Base-by-base conservation (phyloP, 306 rosid genomes). In the Dalbergia oliveri region DNA sequence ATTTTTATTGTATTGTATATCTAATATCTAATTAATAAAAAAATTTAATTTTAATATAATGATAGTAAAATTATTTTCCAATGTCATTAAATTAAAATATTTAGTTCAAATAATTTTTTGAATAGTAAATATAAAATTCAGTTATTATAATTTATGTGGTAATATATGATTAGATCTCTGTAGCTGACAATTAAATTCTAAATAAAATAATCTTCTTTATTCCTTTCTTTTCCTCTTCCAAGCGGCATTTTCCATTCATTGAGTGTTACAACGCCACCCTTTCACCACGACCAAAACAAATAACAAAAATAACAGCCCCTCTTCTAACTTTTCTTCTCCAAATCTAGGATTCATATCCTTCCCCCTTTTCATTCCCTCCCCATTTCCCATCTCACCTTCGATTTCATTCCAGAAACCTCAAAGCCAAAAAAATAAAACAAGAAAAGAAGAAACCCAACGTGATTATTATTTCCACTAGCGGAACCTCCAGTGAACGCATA, bases 181-280 rank as follows among this genome's bases (percentile, higher is more conserved):
- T n/a, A n/a, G n/a, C n/a, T n/a, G n/a, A n/a, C n/a, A n/a, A n/a
- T n/a, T n/a, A n/a, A n/a, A n/a, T n/a, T n/a, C n/a, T n/a, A n/a
- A n/a, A n/a, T n/a, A 9, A 8, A 44, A 44, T 44, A 37, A 37
- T 37, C 11, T 1, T 8, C 31, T 31, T 3, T 57, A 57, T 50
- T 72, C 59, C 53, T 15, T 37, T 50, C 23, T 12, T 4, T 12
- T 11, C 9, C 9, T 41, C 57, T 19, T 41, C 37, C 63, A 57
- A 23, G 75, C 50, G 18, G 31, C 83, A n/a, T 53, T 13, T 5
- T 44, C 26, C 83, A 45, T 33, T 83, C 39, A 45, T 72, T 18
- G 9, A 39, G 76, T 47, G 26, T 45, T 69, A 21, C 58, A 35
- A 12, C 72, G 37, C 66, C 31, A 26, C 69, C 64, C 51, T 51